These are phyloP conservation scores for Kazachstania taianensis DNA, from an alignment of 805 yeast genomes.

Conservation along the genomic window DNA sequence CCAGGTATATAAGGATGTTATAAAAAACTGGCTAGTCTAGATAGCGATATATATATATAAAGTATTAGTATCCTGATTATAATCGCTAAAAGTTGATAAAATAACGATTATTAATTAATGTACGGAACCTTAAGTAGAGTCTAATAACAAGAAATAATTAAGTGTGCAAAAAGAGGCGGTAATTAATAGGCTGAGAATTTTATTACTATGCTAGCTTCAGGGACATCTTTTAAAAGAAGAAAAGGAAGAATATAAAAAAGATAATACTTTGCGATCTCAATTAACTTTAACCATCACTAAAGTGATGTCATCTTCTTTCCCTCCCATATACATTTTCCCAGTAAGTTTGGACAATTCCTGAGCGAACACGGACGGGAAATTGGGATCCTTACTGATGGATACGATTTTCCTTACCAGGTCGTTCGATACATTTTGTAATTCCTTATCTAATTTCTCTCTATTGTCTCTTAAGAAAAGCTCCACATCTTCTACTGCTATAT, in stretches of 20 bases:
- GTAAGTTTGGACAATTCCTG: slow-evolving; percentile 35
- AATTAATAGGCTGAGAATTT: no score
- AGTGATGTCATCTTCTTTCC: slow-evolving; percentile 93
- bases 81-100: no score
- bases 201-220: no score
- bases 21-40: not conserved
- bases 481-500: slow-evolving; percentile 63
- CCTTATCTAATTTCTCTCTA: slow-evolving; percentile 13
- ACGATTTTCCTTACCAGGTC: slow-evolving; percentile 58
- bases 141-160: no score
- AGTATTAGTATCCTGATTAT: not conserved
- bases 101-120: no score
- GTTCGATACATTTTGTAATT: slow-evolving; percentile 39
- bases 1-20: not conserved
- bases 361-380: slow-evolving; percentile 77
- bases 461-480: slow-evolving; percentile 55
- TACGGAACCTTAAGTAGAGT: no score
- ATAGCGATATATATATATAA: not conserved
- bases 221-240: no score
- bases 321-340: slow-evolving; percentile 54
- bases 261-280: slow-evolving; percentile 4
- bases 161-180: no score
- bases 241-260: not conserved
- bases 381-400: slow-evolving; percentile 57
- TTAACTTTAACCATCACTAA: slow-evolving; percentile 61